phyloP scores from a whole-genome alignment of 768 basidiomycete species.

The Leccinellum luteum region DNA sequence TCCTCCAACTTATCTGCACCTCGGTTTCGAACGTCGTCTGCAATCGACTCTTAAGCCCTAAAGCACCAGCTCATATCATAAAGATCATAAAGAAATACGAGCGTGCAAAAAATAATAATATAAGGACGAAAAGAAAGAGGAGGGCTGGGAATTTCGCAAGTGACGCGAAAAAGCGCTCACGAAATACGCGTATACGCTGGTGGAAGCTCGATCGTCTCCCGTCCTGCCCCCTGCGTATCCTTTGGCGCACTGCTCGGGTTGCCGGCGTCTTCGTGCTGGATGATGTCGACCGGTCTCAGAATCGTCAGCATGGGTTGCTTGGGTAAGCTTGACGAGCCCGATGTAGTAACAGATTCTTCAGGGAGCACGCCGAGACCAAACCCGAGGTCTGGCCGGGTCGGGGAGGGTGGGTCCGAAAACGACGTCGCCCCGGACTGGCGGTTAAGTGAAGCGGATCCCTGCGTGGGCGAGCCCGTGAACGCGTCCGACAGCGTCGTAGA shows the following conservation, averaged over 20 bases:
- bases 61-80: conserved; percentile 27
- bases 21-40: conserved; percentile 45
- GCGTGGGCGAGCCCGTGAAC: neutral
- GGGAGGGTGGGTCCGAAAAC: neutral
- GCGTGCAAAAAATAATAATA: neutral
- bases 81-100: neutral
- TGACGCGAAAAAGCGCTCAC: neutral
- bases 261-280: neutral
- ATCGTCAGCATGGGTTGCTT: neutral
- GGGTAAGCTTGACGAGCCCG: neutral
- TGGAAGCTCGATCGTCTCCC: neutral
- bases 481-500: neutral
- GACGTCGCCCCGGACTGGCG: neutral
- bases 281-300: neutral
- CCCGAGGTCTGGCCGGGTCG: neutral
- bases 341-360: neutral
- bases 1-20: conserved; percentile 21
- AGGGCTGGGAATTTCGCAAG: neutral
- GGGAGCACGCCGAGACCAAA: neutral
- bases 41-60: conserved; percentile 46
- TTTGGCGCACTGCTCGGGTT: neutral
- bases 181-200: neutral
- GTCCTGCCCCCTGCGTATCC: neutral
- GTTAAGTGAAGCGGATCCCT: neutral
- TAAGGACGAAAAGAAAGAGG: neutral